Base-by-base conservation (phyloP, 2,329 filamentous ascomycete species). In the Penicillium sp. region DNA sequence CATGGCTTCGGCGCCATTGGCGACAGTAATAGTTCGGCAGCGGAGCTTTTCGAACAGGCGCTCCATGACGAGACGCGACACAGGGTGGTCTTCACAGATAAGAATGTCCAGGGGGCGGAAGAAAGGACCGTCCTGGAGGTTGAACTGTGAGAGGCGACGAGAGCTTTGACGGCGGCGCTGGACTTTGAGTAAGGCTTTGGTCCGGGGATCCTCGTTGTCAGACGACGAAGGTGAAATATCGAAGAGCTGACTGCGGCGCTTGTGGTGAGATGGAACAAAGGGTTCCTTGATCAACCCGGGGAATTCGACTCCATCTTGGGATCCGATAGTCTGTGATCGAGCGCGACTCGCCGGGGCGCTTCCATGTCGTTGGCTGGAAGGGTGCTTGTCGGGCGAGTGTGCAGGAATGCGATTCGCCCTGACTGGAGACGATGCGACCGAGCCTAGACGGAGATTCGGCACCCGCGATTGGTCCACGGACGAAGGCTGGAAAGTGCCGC, bases 51-150 rank as follows among this genome's bases (percentile, higher is more conserved):
- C 95, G 54, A 99, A 84, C 7, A 99, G 81, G 69, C 96, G 95
- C 73, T 99, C 95, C 94, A 99, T 98, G n/a, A 99, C 94, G 81
- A 99, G 88, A 22, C 94, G 87, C 5, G 95, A 96, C 4, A 99
- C 94, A 0, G 95, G 95, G 74, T 99, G 95, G 70, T 99, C 95
- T 78, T 99, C 95, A 73, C 95, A 98, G 54, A 99, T 96, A 54
- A 99, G 82, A 5, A 99, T 90, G 75, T 99, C 95, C 54, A 99
- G 79, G 1, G 95, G 92, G 34, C 95, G 86, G 78, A 97, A 99
- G 38, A 88, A 85, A 2, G 95, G 95, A 0, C 90, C 90, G 55
- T 94, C 92, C 42, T 90, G 85, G 39, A 96, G 82, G 53, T 89
- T 93, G 70, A 98, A 93, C 70, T 96, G 92, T 0, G 95, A 99